Evolutionary conservation across 1,284 basidiomycete genomes (phyloP), one percentile per base, ranked within the genome.

Genomic region (Boletellus deceptivus): DNA sequence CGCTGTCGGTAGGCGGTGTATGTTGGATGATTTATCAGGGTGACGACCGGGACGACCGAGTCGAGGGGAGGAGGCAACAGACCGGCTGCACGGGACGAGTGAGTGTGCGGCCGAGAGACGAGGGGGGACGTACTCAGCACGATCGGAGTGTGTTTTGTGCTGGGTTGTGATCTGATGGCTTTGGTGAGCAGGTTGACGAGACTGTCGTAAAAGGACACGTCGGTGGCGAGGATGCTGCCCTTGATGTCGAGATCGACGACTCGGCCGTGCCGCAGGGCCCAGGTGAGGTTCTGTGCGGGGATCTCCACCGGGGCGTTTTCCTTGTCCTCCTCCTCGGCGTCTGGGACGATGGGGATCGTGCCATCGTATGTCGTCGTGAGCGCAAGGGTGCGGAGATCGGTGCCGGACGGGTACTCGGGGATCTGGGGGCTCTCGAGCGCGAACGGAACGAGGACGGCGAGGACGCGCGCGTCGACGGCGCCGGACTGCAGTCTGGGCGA

Each of bases 31-130:
- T 82, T 84, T 72, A 90, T 83, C 63, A 91, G 73, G 62, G 89
- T 84, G 25, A 90, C 86, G 48, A 88, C 83, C 0, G 87, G 83
- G 24, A 88, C 71, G 40, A 80, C 72, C 40, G 87, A 72, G 57
- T 84, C 83, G 57, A 91, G 79, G 1, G 91, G 87, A n/a, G 92
- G 92, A 20, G 91, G 91, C 3, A 94, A 78, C 29, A 93, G 72
- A 61, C 91, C 92, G 49, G 89, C 91, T 94, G 61, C 29, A 58
- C 41, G 55, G 29, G 54, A 20, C 47, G 39, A 25, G 43, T 60
- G 24, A 55, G 53, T n/a, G 37, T 35, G 44, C 36, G 33, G 46
- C 22, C 27, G 37, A 41, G 29, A 42, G 41, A 51, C 20, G 49
- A 51, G 10, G 14, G 36, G 43, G 27, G 17, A 78, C 89, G 59